These are phyloP conservation scores for Medicago truncatula DNA, from an alignment of 306 rosid species.

Conservation along the genomic window MtrunA17r5.0-ANR NC_053042.1:45380001-45380500, in stretches of 20 bases:
- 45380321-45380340: not conserved
- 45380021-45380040: too few species aligned
- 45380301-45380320: too few species aligned
- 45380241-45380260: too few species aligned
- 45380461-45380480: not conserved
- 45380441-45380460: not conserved
- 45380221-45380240: slow-evolving; percentile 34
- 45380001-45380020: too few species aligned
- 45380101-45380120: slow-evolving; percentile 45
- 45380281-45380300: too few species aligned
- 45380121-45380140: slow-evolving; percentile 40
- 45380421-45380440: not conserved
- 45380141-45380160: slow-evolving; percentile 49
- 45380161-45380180: slow-evolving; percentile 51
- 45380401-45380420: not conserved
- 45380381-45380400: not conserved
- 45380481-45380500: not conserved
- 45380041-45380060: too few species aligned
- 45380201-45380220: slow-evolving; percentile 48
- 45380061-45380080: not conserved
- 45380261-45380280: too few species aligned
- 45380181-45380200: slow-evolving; percentile 41
- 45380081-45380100: too few species aligned
- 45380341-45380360: not conserved
- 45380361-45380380: not conserved